Conservation (phyloP, 768 basidiomycete genomes). For the Boletus coccyginus region DNA sequence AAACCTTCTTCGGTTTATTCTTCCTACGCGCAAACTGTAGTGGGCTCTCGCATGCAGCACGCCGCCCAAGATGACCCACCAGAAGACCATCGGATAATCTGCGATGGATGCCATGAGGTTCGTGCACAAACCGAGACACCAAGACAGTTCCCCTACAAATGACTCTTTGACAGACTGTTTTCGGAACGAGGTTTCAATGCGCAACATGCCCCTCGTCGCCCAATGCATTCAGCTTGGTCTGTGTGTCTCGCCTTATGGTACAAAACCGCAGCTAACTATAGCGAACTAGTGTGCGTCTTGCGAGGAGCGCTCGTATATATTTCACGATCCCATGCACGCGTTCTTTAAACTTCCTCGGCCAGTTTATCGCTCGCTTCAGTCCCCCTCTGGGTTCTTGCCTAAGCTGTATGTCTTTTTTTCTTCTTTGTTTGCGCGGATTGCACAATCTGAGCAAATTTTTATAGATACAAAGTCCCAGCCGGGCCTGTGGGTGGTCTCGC, state of each 20-base stretch:
- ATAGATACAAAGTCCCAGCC: constrained; percentile 62
- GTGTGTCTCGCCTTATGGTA: not conserved
- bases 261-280: not conserved
- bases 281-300: constrained; percentile 69
- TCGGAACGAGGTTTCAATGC: constrained; percentile 85
- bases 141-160: not conserved
- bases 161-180: constrained; percentile 50
- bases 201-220: constrained; percentile 82
- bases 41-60: constrained; percentile 47
- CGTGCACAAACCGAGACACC: constrained; percentile 15
- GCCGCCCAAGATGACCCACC: constrained; percentile 29
- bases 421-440: not conserved
- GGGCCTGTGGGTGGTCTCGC: constrained; percentile 47
- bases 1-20: constrained; percentile 60
- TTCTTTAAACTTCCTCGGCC: constrained; percentile 88
- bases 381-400: constrained; percentile 62
- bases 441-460: constrained; percentile 8
- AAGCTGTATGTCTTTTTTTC: constrained; percentile 47
- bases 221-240: constrained; percentile 68
- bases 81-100: constrained; percentile 57
- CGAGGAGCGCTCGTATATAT: constrained; percentile 69
- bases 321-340: constrained; percentile 82
- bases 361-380: constrained; percentile 59
- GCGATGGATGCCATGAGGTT: constrained; percentile 61
- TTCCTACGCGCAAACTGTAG: constrained; percentile 64